Percentiles rank a stretch among this genome's conserved stretches.
Evolutionary conservation across 1,139 yeast genomes (phyloP).

Genomic region (Kodamaea arcana): DNA sequence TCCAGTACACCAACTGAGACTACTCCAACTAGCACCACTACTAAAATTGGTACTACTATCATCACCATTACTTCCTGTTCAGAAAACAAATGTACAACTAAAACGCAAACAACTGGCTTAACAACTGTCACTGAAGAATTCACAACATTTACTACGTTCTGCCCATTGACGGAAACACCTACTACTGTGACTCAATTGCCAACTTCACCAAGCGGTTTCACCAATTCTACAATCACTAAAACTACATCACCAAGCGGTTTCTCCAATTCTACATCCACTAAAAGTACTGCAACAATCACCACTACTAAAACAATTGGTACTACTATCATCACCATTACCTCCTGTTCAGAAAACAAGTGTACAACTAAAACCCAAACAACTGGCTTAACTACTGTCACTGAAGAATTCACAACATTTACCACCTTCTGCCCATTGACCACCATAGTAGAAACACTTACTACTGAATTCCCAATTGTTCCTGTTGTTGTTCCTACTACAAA

Average conservation of each 20-base stretch:
- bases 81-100: conserved; percentile 29
- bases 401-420: conserved; percentile 8
- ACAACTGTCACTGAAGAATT: conserved; percentile 31
- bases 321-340: conserved; percentile 25
- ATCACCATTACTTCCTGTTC: conserved; percentile 46
- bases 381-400: conserved; percentile 10
- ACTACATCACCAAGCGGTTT: neutral
- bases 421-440: conserved; percentile 7
- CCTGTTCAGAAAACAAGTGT: conserved; percentile 27
- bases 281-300: neutral
- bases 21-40: neutral
- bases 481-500: too few relatives aligned
- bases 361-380: conserved; percentile 8
- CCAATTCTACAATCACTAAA: too few relatives aligned
- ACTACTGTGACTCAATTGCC: conserved; percentile 9
- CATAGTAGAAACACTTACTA: conserved; percentile 6
- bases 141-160: conserved; percentile 8
- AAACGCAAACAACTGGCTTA: conserved; percentile 39
- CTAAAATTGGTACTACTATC: conserved; percentile 13
- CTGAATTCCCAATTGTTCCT: neutral
- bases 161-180: conserved; percentile 5
- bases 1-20: conserved; percentile 15
- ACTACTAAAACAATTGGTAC: conserved; percentile 8
- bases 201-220: conserved; percentile 1
- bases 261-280: too few relatives aligned